A percentile compares a stretch with the other conserved stretches of the same genome.
Evolutionary conservation across 768 basidiomycete species (phyloP).

Genomic region (Calocybe gangraenosa): DNA sequence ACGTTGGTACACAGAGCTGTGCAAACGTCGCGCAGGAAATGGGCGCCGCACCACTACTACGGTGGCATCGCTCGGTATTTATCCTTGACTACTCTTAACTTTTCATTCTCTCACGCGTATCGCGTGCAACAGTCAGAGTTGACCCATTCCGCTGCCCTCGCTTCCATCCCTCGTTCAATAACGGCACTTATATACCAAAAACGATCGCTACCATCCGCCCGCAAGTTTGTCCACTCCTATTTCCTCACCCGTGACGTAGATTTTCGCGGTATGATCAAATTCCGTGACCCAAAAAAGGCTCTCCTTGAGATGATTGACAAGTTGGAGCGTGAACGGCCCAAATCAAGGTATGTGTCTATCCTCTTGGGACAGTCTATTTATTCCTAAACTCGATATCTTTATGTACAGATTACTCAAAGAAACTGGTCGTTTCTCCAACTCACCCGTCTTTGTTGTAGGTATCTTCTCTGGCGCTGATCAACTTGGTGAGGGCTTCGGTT

Average conservation of each 20-base stretch:
- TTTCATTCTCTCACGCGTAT: conserved; percentile 1
- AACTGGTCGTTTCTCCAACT: conserved; percentile 86
- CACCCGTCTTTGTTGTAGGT: conserved; percentile 95
- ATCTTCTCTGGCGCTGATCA: conserved; percentile 81
- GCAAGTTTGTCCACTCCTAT: conserved; percentile 83
- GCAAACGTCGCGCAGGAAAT: conserved; percentile 83
- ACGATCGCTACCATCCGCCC: conserved; percentile 79
- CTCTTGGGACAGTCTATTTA: neutral
- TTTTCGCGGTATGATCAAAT: conserved; percentile 73
- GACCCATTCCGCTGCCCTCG: conserved; percentile 82
- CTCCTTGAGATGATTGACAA: conserved; percentile 69
- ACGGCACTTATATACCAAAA: conserved; percentile 88
- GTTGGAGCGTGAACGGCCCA: conserved; percentile 60
- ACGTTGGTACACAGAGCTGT: conserved; percentile 83
- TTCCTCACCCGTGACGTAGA: conserved; percentile 88
- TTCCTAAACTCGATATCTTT: neutral
- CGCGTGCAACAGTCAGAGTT: conserved; percentile 40
- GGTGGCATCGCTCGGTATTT: conserved; percentile 79
- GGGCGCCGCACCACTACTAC: conserved; percentile 71
- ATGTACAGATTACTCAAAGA: conserved; percentile 75
- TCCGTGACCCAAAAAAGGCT: conserved; percentile 77
- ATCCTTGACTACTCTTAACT: neutral
- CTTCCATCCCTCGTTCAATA: conserved; percentile 81
- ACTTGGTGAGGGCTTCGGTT: conserved; percentile 93
- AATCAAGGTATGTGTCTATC: conserved; percentile 49